A percentile compares a stretch with the other conserved stretches of the same genome.
Conservation (phyloP, 139 green algal species). For the Chlamydomonas sp. region DNA sequence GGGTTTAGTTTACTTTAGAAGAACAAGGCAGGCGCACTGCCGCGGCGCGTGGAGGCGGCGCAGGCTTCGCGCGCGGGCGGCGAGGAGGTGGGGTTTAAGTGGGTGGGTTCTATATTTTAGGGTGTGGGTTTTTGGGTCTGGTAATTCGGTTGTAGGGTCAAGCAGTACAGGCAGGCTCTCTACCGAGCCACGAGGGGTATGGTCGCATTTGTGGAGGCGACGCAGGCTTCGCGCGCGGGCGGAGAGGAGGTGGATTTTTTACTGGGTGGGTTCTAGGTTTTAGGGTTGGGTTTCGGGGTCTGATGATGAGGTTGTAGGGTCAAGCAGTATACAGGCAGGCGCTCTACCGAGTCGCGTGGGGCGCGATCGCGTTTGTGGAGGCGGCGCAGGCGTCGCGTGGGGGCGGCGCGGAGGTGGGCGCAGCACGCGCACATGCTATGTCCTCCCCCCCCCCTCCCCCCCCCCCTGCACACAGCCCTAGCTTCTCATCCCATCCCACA, state of each 20-base stretch:
- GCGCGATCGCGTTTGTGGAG: slow-evolving; percentile 54
- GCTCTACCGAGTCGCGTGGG: slow-evolving; percentile 28
- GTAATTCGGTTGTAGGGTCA: too few relatives aligned
- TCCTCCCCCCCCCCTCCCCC: too few relatives aligned
- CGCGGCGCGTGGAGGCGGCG: slow-evolving; percentile 22
- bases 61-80: too few relatives aligned
- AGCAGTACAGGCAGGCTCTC: slow-evolving; percentile 11
- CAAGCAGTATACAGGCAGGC: background rate
- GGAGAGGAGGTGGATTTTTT: slow-evolving; percentile 31
- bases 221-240: slow-evolving; percentile 29
- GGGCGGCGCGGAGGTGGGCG: slow-evolving; percentile 28
- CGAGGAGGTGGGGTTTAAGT: slow-evolving; percentile 22
- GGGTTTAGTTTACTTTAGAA: too few relatives aligned
- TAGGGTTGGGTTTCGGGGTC: too few relatives aligned
- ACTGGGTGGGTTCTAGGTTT: too few relatives aligned
- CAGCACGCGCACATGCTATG: too few relatives aligned
- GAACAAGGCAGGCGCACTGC: slow-evolving; percentile 14
- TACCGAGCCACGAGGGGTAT: slow-evolving; percentile 27
- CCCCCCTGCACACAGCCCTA: too few relatives aligned
- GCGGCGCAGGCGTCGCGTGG: slow-evolving; percentile 27
- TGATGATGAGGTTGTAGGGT: too few relatives aligned
- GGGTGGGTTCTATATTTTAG: too few relatives aligned
- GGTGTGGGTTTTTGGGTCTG: too few relatives aligned
- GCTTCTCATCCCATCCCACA: too few relatives aligned
- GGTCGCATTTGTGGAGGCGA: slow-evolving; percentile 51